Percentiles rank a stretch among this genome's conserved stretches.
Evolutionary conservation across 2,329 filamentous ascomycete genomes (phyloP).

Genomic region (Arthrinium puccinioides): DNA sequence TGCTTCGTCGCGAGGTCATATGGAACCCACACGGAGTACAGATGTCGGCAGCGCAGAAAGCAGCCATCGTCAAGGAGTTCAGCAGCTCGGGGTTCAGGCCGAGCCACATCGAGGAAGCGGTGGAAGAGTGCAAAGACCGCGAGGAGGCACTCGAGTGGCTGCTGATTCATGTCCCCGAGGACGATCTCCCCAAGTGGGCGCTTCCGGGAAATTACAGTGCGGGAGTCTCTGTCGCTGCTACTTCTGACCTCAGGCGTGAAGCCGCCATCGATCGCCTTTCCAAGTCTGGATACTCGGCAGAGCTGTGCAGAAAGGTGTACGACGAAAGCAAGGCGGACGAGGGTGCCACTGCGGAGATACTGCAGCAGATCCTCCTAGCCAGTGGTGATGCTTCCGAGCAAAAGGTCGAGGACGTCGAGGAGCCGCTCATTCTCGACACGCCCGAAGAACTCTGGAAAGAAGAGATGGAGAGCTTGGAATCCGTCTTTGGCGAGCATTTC

Average conservation of each 20-base stretch:
- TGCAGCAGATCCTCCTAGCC: conserved; percentile 63
- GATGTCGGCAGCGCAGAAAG: conserved; percentile 51
- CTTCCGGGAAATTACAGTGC: conserved; percentile 87
- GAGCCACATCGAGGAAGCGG: conserved; percentile 84
- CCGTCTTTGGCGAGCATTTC: conserved; percentile 76
- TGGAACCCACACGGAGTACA: conserved; percentile 80
- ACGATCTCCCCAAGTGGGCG: conserved; percentile 89
- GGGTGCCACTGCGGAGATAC: conserved; percentile 64
- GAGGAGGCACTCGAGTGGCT: conserved; percentile 96
- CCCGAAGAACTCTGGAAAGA: conserved; percentile 71
- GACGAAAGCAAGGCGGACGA: conserved; percentile 68
- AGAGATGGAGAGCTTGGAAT: conserved; percentile 74
- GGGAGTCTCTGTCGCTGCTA: conserved; percentile 78
- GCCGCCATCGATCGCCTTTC: conserved; percentile 75
- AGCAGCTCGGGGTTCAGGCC: conserved; percentile 75
- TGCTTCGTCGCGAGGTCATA: conserved; percentile 69
- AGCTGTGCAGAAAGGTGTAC: conserved; percentile 74
- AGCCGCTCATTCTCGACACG: conserved; percentile 40
- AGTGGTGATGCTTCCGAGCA: conserved; percentile 26
- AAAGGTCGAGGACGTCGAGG: conserved; percentile 26
- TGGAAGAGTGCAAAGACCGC: conserved; percentile 78
- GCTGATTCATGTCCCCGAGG: conserved; percentile 91
- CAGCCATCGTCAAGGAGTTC: conserved; percentile 64
- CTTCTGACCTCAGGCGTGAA: conserved; percentile 68
- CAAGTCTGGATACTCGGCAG: conserved; percentile 74